These are phyloP conservation scores for Solanum appendiculatum DNA, from an alignment of 257 asterid species.

Conservation along the genomic window DNA sequence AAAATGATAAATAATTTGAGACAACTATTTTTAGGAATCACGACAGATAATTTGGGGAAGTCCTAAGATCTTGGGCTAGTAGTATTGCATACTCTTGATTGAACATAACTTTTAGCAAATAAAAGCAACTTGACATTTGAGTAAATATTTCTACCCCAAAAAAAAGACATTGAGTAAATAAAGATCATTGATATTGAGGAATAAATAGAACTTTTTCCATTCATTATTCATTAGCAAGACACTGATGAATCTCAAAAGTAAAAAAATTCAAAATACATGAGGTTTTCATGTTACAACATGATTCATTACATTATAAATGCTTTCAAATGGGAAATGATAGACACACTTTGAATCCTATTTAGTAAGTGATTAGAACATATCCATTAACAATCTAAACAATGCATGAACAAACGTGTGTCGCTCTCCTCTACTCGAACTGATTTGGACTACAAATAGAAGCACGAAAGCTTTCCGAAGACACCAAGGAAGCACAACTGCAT, in stretches of 20 bases:
- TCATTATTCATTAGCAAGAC: not conserved
- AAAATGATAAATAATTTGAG: not conserved
- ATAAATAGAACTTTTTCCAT: not conserved
- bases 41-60: not conserved
- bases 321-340: not conserved
- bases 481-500: not conserved
- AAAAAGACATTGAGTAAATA: not conserved
- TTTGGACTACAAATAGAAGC: not conserved
- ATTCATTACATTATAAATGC: not conserved
- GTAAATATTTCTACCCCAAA: not conserved
- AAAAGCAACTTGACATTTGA: not conserved
- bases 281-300: not conserved
- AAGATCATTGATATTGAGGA: not conserved
- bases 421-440: not conserved
- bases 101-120: not conserved
- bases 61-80: too few relatives aligned
- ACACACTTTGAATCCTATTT: not conserved
- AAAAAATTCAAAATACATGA: not conserved
- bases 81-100: not conserved
- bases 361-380: not conserved
- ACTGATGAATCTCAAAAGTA: not conserved
- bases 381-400: not conserved
- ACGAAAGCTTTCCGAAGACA: not conserved
- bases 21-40: not conserved
- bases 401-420: not conserved